These are phyloP conservation scores for Phytophthora pluvialis DNA, from an alignment of 352 stramenopile species.

Conservation along the genomic window DNA sequence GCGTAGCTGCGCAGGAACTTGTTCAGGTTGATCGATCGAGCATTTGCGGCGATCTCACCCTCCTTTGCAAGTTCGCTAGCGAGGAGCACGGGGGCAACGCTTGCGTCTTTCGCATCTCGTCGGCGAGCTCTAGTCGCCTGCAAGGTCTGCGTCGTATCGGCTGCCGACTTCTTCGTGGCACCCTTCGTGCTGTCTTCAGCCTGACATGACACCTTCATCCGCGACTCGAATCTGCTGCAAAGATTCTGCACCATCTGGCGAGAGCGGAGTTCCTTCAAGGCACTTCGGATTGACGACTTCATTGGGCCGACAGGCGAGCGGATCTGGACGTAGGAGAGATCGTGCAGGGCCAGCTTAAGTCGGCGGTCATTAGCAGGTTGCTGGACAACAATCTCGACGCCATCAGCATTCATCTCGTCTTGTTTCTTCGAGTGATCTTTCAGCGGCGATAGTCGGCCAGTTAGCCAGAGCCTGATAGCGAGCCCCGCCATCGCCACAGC, in stretches of 20 bases:
- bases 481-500: conserved; percentile 37
- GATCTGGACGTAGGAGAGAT: conserved; percentile 32
- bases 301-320: conserved; percentile 36
- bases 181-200: conserved; percentile 18
- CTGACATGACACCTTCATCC: conserved; percentile 23
- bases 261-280: conserved; percentile 54
- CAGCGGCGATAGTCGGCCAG: conserved; percentile 11
- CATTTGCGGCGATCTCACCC: conserved; percentile 18
- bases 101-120: conserved; percentile 21
- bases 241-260: conserved; percentile 57
- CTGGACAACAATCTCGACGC: conserved; percentile 58
- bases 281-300: conserved; percentile 56
- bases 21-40: conserved; percentile 67
- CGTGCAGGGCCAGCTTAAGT: conserved; percentile 33
- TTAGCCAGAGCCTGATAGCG: conserved; percentile 35
- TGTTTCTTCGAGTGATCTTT: conserved; percentile 45
- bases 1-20: conserved; percentile 71
- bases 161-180: conserved; percentile 8
- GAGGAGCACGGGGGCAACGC: conserved; percentile 15
- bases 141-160: not conserved
- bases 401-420: conserved; percentile 27
- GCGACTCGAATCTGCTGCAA: conserved; percentile 61
- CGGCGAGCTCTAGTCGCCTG: conserved; percentile 15
- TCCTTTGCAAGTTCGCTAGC: conserved; percentile 17
- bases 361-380: conserved; percentile 28